Conservation (phyloP, 331 rosid genomes). For the Malus hybrid region DNA sequence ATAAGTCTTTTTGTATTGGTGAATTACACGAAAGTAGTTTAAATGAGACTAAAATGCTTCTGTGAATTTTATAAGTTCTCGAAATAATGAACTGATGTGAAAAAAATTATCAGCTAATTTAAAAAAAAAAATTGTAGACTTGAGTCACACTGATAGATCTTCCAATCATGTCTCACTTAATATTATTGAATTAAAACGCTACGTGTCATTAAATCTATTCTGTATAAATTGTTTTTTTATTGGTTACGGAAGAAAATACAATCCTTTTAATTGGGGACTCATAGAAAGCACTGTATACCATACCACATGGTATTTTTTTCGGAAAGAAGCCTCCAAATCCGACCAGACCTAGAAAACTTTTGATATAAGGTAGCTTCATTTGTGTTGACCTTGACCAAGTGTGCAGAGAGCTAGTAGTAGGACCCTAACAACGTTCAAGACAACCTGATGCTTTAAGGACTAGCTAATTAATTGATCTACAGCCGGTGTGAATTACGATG, state of each 20-base stretch:
- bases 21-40: fast-evolving
- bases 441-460: no score
- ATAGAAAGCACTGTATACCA: not conserved
- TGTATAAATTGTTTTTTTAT: no score
- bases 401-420: no score
- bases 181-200: no score
- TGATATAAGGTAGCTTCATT: not conserved
- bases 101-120: no score
- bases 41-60: fast-evolving
- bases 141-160: not conserved
- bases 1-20: no score
- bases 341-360: not conserved
- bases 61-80: fast-evolving
- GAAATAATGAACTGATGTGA: fast-evolving
- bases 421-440: no score
- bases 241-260: not conserved
- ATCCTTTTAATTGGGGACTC: not conserved
- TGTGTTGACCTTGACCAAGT: not conserved
- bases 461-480: no score
- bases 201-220: no score
- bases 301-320: no score
- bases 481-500: not conserved
- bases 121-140: not conserved
- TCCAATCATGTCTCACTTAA: no score
- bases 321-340: not conserved